Conservation (phyloP, 345 rosid genomes). For the Lepidium africanum region DNA sequence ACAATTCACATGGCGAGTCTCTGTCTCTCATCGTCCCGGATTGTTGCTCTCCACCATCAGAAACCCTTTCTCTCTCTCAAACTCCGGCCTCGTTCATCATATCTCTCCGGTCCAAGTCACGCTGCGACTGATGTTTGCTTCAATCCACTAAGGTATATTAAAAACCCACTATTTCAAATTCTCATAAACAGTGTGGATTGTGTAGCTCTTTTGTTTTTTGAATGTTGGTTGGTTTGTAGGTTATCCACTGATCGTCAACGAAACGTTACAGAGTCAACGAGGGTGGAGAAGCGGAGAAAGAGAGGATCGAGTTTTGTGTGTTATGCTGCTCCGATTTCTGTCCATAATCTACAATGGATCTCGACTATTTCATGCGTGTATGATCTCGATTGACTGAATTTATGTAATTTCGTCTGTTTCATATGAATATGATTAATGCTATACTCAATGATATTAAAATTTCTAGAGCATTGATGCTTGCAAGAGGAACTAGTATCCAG, state of each 20-base stretch:
- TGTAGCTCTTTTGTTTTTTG: neutral
- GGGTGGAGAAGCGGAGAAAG: slow-evolving; percentile 25
- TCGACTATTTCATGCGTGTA: slow-evolving; percentile 60
- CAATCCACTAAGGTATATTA: slow-evolving; percentile 53
- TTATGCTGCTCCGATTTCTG: slow-evolving; percentile 30
- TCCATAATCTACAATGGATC: slow-evolving; percentile 61
- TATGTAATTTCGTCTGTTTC: neutral
- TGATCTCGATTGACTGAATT: neutral
- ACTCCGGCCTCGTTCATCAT: slow-evolving; percentile 1
- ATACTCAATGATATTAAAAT: neutral
- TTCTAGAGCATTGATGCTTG: slow-evolving; percentile 53
- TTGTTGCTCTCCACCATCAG: slow-evolving; percentile 22
- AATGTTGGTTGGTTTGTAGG: slow-evolving; percentile 20
- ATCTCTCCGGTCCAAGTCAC: slow-evolving; percentile 1
- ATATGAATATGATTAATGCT: neutral
- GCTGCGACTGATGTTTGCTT: slow-evolving; percentile 27
- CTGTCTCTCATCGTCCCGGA: slow-evolving; percentile 27
- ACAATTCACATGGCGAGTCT: slow-evolving; percentile 22
- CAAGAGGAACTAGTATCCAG: slow-evolving; percentile 60
- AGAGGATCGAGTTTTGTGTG: slow-evolving; percentile 55
- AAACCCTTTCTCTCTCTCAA: slow-evolving; percentile 13
- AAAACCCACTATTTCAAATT: neutral
- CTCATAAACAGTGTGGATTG: neutral
- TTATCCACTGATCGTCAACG: slow-evolving; percentile 24
- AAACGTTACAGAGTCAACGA: neutral